phyloP scores from a whole-genome alignment of 208 protist species.

The Leishmania amazonensis region DNA sequence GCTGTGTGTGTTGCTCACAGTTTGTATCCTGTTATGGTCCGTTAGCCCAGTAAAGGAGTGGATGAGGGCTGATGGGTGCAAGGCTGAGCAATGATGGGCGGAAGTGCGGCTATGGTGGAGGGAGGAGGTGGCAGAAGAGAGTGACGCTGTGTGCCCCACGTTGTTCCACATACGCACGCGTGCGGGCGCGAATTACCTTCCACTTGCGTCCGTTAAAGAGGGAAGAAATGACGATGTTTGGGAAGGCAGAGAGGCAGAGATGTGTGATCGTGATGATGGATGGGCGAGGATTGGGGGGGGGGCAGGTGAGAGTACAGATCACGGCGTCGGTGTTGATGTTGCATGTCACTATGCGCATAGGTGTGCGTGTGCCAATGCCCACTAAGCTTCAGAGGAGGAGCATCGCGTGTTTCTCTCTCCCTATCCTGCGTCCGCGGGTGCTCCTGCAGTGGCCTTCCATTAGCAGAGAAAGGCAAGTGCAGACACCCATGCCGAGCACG shows the following conservation, averaged over 20 bases:
- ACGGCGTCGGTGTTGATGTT: not conserved
- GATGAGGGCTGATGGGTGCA: not conserved
- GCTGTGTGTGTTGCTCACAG: not conserved
- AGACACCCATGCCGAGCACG: not conserved
- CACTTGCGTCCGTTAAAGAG: not conserved
- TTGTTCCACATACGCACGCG: not conserved
- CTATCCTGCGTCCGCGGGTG: not conserved
- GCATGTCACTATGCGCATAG: not conserved
- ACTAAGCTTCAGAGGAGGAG: not conserved
- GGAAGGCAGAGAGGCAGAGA: not conserved
- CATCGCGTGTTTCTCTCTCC: not conserved
- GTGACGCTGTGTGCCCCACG: not conserved
- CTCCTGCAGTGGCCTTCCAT: not conserved
- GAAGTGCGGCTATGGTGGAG: not conserved
- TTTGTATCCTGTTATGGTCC: not conserved
- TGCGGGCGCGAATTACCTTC: not conserved
- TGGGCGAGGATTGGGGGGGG: not conserved
- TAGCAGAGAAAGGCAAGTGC: not conserved
- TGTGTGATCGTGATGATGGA: not conserved
- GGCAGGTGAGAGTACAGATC: not conserved
- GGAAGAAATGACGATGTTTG: slow-evolving; percentile 5
- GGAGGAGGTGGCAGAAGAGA: not conserved
- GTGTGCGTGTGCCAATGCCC: not conserved
- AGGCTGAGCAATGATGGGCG: not conserved
- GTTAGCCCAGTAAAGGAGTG: not conserved